phyloP scores from a whole-genome alignment of 371 early-diverging fungal species.

The Actinomortierella wolfii region DNA sequence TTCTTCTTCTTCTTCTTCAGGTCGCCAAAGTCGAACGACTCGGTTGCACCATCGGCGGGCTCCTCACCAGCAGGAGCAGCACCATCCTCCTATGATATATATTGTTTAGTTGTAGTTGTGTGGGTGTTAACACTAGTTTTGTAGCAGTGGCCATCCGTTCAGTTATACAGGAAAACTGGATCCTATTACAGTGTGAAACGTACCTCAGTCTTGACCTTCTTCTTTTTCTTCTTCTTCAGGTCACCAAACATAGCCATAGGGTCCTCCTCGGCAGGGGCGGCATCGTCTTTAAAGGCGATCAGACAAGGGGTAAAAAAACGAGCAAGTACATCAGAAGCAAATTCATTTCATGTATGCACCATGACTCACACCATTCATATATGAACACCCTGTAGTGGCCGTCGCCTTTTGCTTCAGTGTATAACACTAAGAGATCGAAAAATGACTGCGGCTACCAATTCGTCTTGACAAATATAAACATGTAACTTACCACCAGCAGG shows the following conservation, averaged over 20 bases:
- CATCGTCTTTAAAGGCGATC: slow-evolving; percentile 28
- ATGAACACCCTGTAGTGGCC: not conserved
- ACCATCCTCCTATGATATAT: slow-evolving; percentile 46
- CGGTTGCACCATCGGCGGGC: slow-evolving; percentile 50
- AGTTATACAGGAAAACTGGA: no score
- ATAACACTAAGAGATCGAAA: no score
- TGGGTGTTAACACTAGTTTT: no score
- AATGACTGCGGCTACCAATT: no score
- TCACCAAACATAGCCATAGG: slow-evolving; percentile 82
- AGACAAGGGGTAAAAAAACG: not conserved
- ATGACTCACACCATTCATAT: not conserved
- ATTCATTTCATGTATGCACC: not conserved
- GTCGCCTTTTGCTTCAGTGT: no score
- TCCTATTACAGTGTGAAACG: slow-evolving; percentile 10
- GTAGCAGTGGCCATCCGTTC: no score
- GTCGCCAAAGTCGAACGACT: slow-evolving; percentile 79
- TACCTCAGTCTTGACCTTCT: slow-evolving; percentile 72
- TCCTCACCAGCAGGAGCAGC: slow-evolving; percentile 53
- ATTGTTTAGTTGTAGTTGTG: slow-evolving; percentile 3
- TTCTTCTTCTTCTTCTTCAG: slow-evolving; percentile 93
- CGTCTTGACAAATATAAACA: no score
- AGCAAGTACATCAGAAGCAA: not conserved
- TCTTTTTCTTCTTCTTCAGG: slow-evolving; percentile 91
- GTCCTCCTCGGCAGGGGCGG: slow-evolving; percentile 61
- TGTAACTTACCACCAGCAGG: slow-evolving; percentile 33